Percentiles rank a stretch among this genome's conserved stretches.
Conservation (phyloP, 441 rosid species). For the Omphalea diandra region DNA sequence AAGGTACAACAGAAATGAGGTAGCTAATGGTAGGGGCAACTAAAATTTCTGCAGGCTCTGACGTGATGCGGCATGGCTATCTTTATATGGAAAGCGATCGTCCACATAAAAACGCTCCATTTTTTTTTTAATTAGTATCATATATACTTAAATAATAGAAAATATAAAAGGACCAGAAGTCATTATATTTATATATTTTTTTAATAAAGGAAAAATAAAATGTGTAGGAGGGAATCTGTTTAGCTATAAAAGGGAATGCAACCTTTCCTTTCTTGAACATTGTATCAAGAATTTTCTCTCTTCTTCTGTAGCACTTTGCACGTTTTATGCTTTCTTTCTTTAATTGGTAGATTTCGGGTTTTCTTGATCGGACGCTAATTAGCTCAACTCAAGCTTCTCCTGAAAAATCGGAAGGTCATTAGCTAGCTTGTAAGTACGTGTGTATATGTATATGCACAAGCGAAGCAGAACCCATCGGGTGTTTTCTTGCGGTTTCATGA, state of each 20-base stretch:
- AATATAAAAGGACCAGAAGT: no score
- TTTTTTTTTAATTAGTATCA: not conserved
- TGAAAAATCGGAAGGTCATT: constrained; percentile 21
- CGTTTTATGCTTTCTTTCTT: constrained; percentile 5
- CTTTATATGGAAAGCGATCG: constrained; percentile 25
- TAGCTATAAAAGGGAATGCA: constrained; percentile 44
- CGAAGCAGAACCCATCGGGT: no score
- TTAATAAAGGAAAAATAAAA: constrained; percentile 8
- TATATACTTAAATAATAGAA: no score
- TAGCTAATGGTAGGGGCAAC: no score
- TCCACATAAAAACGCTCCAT: constrained; percentile 15
- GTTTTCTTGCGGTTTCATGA: constrained; percentile 23
- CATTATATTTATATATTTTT: no score
- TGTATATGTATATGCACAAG: no score
- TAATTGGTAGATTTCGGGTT: constrained; percentile 20
- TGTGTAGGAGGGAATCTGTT: constrained; percentile 17
- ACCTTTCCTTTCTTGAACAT: constrained; percentile 42
- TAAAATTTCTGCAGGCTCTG: not conserved
- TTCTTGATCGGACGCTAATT: constrained; percentile 23
- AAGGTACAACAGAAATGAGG: no score
- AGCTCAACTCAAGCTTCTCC: not conserved
- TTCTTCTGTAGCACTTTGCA: no score
- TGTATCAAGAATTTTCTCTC: not conserved
- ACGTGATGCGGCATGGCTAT: constrained; percentile 7
- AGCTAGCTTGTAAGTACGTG: no score